phyloP scores from a whole-genome alignment of 2,329 filamentous ascomycete genomes.

The Myriosclerotinia duriaeana region DNA sequence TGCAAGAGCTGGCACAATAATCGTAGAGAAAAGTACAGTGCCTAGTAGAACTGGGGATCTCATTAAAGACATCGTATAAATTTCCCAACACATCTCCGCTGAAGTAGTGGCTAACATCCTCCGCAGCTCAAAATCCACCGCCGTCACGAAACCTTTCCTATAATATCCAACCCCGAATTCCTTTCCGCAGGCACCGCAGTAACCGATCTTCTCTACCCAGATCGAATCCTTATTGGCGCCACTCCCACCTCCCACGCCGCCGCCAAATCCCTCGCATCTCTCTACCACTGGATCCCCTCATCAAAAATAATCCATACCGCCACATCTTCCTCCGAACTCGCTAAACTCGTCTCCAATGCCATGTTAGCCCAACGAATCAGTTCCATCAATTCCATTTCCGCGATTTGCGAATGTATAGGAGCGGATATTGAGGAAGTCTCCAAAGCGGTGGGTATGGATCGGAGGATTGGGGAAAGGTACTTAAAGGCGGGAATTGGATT shows the following conservation, averaged over 20 bases:
- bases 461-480: slow-evolving; percentile 70
- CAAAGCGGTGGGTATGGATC: slow-evolving; percentile 65
- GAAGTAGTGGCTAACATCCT: slow-evolving; percentile 32
- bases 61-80: slow-evolving; percentile 62
- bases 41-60: slow-evolving; percentile 72
- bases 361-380: slow-evolving; percentile 79
- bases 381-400: slow-evolving; percentile 79
- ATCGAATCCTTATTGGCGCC: slow-evolving; percentile 74
- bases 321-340: slow-evolving; percentile 74
- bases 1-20: slow-evolving; percentile 65
- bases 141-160: slow-evolving; percentile 66
- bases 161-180: slow-evolving; percentile 81
- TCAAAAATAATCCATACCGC: slow-evolving; percentile 70
- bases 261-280: slow-evolving; percentile 59
- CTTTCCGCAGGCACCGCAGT: slow-evolving; percentile 76
- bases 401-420: slow-evolving; percentile 73
- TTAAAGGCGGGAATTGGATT: slow-evolving; percentile 75
- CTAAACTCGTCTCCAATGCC: slow-evolving; percentile 77
- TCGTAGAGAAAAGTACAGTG: slow-evolving; percentile 81
- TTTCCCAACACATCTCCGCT: slow-evolving; percentile 3
- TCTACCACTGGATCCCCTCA: slow-evolving; percentile 73
- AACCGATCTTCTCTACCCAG: slow-evolving; percentile 66
- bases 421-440: slow-evolving; percentile 75
- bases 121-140: slow-evolving; percentile 56
- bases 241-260: slow-evolving; percentile 47